Evolutionary conservation across 441 rosid species (phyloP).

Genomic region (Dalechampia spathulata): DNA sequence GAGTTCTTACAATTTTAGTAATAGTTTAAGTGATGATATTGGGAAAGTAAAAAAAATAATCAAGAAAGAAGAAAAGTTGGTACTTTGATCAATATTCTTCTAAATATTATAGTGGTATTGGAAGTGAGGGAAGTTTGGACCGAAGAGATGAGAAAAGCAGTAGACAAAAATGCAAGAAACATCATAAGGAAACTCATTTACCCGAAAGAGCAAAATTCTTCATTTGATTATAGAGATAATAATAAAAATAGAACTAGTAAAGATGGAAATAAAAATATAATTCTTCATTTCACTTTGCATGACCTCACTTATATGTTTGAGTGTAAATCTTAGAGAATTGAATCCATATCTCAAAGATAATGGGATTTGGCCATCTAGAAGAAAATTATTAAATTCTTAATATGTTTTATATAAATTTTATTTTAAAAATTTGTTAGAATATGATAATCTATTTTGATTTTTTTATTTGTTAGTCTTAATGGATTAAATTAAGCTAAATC

Average conservation of each 20-base stretch:
- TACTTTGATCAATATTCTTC: slow-evolving; percentile 42
- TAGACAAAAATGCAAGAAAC: slow-evolving; percentile 22
- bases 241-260: slow-evolving; percentile 54
- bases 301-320: slow-evolving; percentile 2
- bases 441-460: too few species aligned
- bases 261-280: too few species aligned
- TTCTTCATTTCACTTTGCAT: neutral
- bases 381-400: too few species aligned
- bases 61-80: slow-evolving; percentile 43
- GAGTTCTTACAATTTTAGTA: slow-evolving; percentile 13
- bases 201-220: slow-evolving; percentile 18
- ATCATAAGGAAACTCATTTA: slow-evolving; percentile 13
- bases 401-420: too few species aligned
- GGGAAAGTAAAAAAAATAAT: slow-evolving; percentile 34
- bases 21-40: slow-evolving; percentile 47
- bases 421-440: too few species aligned
- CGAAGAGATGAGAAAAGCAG: slow-evolving; percentile 12
- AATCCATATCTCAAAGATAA: slow-evolving; percentile 71
- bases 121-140: slow-evolving; percentile 21
- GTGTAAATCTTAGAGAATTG: slow-evolving; percentile 64
- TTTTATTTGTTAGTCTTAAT: too few species aligned
- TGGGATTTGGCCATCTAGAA: slow-evolving; percentile 81
- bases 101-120: slow-evolving; percentile 19
- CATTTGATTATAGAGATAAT: slow-evolving; percentile 46
- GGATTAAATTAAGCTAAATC: too few species aligned